Conservation (phyloP, 1,284 basidiomycete genomes). For the Puccinia hordei region DNA sequence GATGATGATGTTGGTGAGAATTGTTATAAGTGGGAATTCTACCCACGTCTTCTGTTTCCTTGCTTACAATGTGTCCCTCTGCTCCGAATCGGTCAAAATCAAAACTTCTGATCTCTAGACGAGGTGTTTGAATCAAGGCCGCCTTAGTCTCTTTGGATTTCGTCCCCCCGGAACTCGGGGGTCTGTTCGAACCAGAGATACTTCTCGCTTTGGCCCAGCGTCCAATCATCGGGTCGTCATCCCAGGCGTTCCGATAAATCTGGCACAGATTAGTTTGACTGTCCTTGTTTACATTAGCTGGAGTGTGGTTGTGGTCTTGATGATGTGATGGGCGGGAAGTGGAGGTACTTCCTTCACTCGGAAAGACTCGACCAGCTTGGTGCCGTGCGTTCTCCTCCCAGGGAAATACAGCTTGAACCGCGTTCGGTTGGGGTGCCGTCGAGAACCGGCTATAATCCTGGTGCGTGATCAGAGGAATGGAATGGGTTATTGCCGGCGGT, state of each 20-base stretch:
- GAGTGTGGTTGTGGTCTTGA: background rate
- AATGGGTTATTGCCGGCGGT: conserved; percentile 62
- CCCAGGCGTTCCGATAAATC: conserved; percentile 50
- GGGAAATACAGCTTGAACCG: conserved; percentile 82
- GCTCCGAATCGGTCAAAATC: background rate
- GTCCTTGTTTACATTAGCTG: background rate
- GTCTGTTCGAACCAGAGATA: background rate
- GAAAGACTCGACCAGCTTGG: conserved; percentile 73
- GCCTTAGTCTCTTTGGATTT: conserved; percentile 7
- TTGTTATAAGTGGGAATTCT: conserved; percentile 21
- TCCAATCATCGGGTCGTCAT: conserved; percentile 40
- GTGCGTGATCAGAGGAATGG: conserved; percentile 58
- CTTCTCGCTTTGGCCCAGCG: conserved; percentile 30
- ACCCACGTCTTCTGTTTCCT: background rate
- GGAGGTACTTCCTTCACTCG: conserved; percentile 59
- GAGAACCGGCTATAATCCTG: conserved; percentile 62
- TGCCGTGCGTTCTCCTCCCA: conserved; percentile 77
- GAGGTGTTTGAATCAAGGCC: conserved; percentile 40
- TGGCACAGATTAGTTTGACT: conserved; percentile 28
- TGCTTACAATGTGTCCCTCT: background rate
- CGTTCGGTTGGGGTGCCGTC: conserved; percentile 68
- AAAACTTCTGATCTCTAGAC: conserved; percentile 39
- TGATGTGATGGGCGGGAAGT: background rate
- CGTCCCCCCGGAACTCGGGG: background rate
- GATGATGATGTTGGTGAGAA: conserved; percentile 9